phyloP scores from a whole-genome alignment of 2,329 filamentous ascomycete species.

The Orbilia quercus region DNA sequence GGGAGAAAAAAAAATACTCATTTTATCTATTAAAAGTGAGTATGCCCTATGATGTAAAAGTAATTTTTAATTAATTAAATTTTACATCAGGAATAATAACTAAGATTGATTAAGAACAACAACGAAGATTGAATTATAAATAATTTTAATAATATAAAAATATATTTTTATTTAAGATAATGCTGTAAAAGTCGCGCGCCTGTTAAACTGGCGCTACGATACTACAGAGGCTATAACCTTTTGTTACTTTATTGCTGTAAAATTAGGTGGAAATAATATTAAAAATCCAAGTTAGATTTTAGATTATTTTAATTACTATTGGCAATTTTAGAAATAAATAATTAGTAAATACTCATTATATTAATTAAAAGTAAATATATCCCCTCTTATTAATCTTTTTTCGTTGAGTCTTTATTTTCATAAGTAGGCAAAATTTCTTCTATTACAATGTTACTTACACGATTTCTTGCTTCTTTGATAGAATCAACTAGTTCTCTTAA shows the following conservation, averaged over 20 bases:
- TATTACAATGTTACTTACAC: conserved; percentile 25
- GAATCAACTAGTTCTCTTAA: conserved; percentile 3
- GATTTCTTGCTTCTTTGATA: conserved; percentile 14
- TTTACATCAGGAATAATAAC: conserved; percentile 33
- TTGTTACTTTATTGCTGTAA: conserved; percentile 11
- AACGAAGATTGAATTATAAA: conserved; percentile 24
- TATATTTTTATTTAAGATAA: conserved; percentile 25
- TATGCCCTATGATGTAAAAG: conserved; percentile 26
- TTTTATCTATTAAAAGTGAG: conserved; percentile 29
- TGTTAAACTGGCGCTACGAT: conserved; percentile 1
- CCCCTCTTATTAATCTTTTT: conserved; percentile 22
- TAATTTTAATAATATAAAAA: conserved; percentile 32
- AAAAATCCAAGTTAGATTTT: conserved; percentile 36
- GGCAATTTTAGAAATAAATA: conserved; percentile 36
- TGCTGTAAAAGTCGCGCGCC: conserved; percentile 5
- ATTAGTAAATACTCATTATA: conserved; percentile 34
- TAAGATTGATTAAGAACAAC: conserved; percentile 22
- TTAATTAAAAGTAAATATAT: conserved; percentile 41
- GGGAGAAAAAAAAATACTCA: conserved; percentile 22
- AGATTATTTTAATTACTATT: conserved; percentile 34
- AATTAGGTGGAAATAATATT: conserved; percentile 35
- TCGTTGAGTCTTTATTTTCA: background rate
- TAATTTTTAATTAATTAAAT: conserved; percentile 37
- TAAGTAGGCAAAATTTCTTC: conserved; percentile 8
- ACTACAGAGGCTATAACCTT: background rate